Base-by-base conservation (phyloP, 148 eudicot genomes). In the Agrostemma githago region DNA sequence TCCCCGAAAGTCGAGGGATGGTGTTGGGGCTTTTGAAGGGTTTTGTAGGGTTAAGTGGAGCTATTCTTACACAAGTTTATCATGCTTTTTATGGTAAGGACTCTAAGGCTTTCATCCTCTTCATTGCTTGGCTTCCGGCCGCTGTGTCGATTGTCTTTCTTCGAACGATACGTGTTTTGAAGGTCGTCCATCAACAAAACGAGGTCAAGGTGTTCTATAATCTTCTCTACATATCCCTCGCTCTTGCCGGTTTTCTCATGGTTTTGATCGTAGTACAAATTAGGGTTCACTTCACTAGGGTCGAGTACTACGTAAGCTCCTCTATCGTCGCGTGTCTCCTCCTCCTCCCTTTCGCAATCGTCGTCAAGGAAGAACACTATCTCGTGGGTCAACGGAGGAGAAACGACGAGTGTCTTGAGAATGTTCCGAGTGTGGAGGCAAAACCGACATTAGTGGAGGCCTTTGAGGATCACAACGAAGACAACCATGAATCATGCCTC, bases 1-100 rank as follows among this genome's bases (percentile, higher is more conserved):
- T 82, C 60, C 84, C 84, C 3, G 41, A 74, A 56, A 74, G 81
- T 10, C 43, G 84, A 21, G 84, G 81, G 8, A 62, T 74, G 26
- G 78, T 82, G 0, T 17, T 82, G 43, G 84, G 84, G 66, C 62
- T 82, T 5, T 59, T 82, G 42, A 82, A 78, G 71, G 84, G 84
- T 0, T 82, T 46, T 60, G 78, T 82, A 4, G 84, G 84, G 19
- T 62, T 82, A 42, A 82, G 84, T 62, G 78, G 84, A 19, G 84
- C 81, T 48, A 78, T 82, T 34, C 42, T 78, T 12, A 74, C 84
- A 9, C 84, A 78, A 72, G 74, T 82, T 67, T 82, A 82, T 69
- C 79, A 66, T 40, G 73, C 81, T 17, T 68, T 82, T 16, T 82
- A 78, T 61, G 76, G 69, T 39, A 60, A 66, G 12, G 63, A 82